Percentiles rank a stretch among this genome's conserved stretches.
Conservation (phyloP, 2,329 filamentous ascomycete species). For the Mycosphaerella arachidis region DNA sequence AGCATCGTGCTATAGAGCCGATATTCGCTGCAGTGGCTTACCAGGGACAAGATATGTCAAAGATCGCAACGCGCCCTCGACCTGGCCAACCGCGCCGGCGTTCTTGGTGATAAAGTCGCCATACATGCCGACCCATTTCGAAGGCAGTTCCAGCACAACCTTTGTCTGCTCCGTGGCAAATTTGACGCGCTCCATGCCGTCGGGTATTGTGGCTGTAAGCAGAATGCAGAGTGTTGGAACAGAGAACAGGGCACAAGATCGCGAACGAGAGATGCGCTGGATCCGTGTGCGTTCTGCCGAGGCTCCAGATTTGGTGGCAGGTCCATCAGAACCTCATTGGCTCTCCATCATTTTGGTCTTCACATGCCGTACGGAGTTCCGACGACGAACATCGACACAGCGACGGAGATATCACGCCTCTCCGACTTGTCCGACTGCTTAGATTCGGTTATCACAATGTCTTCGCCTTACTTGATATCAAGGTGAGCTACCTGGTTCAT, state of each 20-base stretch:
- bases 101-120: conserved; percentile 93
- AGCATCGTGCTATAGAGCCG: not conserved
- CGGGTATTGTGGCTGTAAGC: not conserved
- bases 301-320: not conserved
- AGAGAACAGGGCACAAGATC: not conserved
- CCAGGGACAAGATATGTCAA: conserved; percentile 94
- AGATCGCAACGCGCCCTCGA: conserved; percentile 87
- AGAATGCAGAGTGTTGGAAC: not conserved
- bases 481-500: conserved; percentile 1
- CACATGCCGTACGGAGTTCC: not conserved
- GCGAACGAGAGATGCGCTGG: not conserved
- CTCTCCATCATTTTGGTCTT: not conserved
- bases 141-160: conserved; percentile 27
- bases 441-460: not conserved
- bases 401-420: not conserved
- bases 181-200: conserved; percentile 28
- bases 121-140: conserved; percentile 54
- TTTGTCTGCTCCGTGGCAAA: conserved; percentile 29
- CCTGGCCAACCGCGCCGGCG: conserved; percentile 85
- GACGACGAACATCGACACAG: not conserved
- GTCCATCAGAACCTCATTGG: not conserved
- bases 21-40: conserved; percentile 26
- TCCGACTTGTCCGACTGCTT: too few species aligned
- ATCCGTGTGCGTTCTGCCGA: not conserved
- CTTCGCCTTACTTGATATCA: conserved; percentile 7